Evolutionary conservation across 257 asterid genomes (phyloP).

Genomic region (Rubia yunnanensis): DNA sequence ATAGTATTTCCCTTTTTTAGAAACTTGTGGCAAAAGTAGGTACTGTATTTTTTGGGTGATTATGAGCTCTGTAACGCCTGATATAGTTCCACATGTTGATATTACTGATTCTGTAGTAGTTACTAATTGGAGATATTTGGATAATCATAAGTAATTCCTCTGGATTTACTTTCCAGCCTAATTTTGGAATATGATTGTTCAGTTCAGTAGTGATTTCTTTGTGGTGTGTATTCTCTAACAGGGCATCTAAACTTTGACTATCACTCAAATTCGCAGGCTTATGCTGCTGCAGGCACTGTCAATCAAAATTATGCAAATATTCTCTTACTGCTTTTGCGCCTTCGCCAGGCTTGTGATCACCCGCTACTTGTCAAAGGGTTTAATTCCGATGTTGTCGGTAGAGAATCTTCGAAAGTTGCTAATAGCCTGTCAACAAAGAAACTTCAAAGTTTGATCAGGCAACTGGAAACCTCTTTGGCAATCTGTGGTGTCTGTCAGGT

Average conservation of each 20-base stretch:
- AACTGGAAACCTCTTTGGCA: constrained; percentile 60
- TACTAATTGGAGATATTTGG: not conserved
- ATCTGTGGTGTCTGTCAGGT: constrained; percentile 74
- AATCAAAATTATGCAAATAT: constrained; percentile 95
- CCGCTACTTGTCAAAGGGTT: constrained; percentile 87
- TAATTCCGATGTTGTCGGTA: constrained; percentile 49
- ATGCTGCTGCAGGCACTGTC: constrained; percentile 98
- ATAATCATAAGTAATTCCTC: not conserved
- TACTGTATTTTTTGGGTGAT: not conserved
- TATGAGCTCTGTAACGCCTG: not conserved
- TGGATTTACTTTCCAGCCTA: not conserved
- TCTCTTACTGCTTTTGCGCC: constrained; percentile 86
- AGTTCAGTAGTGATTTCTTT: not conserved
- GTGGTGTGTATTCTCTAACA: not conserved
- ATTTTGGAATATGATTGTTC: not conserved
- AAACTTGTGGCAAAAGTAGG: not conserved
- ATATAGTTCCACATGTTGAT: not conserved
- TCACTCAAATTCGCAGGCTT: constrained; percentile 48
- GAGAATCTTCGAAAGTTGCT: constrained; percentile 59
- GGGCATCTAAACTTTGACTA: not conserved
- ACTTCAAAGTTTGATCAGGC: constrained; percentile 43
- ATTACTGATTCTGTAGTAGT: not conserved
- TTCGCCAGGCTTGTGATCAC: constrained; percentile 99
- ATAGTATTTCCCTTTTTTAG: not conserved
- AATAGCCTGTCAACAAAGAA: constrained; percentile 54